Evolutionary conservation across 805 yeast species (phyloP).

Genomic region (Saturnispora serradocipensis): DNA sequence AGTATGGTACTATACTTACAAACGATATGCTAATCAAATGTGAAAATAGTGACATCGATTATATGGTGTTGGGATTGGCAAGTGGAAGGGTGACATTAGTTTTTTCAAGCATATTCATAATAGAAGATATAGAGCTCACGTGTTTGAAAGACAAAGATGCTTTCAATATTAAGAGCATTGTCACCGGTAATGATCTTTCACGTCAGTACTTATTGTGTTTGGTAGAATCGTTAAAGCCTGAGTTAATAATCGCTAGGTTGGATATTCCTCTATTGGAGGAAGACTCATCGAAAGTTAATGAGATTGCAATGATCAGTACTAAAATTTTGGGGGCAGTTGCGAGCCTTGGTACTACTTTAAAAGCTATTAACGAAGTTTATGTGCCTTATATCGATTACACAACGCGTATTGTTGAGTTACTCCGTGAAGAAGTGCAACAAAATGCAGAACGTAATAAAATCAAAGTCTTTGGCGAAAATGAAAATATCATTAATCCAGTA

Average conservation of each 20-base stretch:
- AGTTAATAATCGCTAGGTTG: background rate
- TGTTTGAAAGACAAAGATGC: background rate
- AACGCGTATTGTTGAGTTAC: constrained; percentile 26
- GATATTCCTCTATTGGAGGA: constrained; percentile 10
- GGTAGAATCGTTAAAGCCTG: background rate
- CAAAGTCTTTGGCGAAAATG: background rate
- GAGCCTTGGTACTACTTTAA: constrained; percentile 28
- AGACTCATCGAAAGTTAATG: constrained; percentile 13
- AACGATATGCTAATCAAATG: constrained; percentile 18
- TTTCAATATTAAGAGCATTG: constrained; percentile 14
- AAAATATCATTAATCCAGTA: constrained; percentile 20
- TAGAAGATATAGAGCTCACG: constrained; percentile 12
- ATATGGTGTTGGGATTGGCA: constrained; percentile 21
- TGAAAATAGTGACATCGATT: constrained; percentile 21
- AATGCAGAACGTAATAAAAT: constrained; percentile 7
- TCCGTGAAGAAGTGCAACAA: constrained; percentile 29
- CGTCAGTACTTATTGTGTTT: background rate
- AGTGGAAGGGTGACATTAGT: constrained; percentile 19
- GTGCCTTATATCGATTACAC: constrained; percentile 32
- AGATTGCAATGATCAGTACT: constrained; percentile 28
- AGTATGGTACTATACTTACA: constrained; percentile 7
- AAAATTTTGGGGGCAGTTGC: constrained; percentile 28
- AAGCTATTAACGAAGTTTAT: constrained; percentile 23
- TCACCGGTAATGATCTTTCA: background rate
- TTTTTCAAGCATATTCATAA: constrained; percentile 24